These are phyloP conservation scores for Podila clonocystis DNA, from an alignment of 192 early-diverging fungal species.

Conservation along the genomic window DNA sequence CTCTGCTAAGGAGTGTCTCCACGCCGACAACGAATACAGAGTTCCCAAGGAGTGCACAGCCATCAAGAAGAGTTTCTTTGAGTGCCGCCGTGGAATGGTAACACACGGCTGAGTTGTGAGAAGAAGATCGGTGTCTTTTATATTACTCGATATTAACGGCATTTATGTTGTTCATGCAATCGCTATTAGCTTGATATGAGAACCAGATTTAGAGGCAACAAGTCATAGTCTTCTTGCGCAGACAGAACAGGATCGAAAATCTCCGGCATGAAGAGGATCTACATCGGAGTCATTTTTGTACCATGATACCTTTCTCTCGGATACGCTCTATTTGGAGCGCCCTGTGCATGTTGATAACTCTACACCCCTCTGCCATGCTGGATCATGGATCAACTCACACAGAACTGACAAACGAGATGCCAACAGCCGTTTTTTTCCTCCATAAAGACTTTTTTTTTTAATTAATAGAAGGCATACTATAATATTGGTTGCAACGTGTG, in stretches of 20 bases:
- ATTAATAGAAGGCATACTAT: too few species aligned
- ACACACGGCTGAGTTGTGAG: too few species aligned
- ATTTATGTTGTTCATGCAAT: background rate
- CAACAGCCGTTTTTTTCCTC: too few species aligned
- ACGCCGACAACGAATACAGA: conserved; percentile 56
- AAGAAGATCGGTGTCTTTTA: background rate
- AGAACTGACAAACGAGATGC: background rate
- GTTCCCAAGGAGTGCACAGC: conserved; percentile 64
- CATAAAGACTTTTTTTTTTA: too few species aligned
- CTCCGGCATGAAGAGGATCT: background rate
- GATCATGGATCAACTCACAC: background rate
- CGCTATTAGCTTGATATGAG: conserved; percentile 58
- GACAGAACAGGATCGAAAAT: background rate
- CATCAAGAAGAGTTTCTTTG: conserved; percentile 65
- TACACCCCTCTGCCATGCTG: background rate
- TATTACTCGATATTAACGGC: background rate
- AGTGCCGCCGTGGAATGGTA: conserved; percentile 68
- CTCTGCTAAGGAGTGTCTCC: conserved; percentile 61
- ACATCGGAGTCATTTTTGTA: too few species aligned
- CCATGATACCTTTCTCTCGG: too few species aligned
- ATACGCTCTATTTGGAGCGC: too few species aligned
- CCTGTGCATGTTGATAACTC: too few species aligned
- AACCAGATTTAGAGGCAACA: conserved; percentile 62
- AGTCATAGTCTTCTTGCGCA: conserved; percentile 43
- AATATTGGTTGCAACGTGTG: too few species aligned